Conservation (phyloP, 345 rosid species). For the Viola odorata region DNA sequence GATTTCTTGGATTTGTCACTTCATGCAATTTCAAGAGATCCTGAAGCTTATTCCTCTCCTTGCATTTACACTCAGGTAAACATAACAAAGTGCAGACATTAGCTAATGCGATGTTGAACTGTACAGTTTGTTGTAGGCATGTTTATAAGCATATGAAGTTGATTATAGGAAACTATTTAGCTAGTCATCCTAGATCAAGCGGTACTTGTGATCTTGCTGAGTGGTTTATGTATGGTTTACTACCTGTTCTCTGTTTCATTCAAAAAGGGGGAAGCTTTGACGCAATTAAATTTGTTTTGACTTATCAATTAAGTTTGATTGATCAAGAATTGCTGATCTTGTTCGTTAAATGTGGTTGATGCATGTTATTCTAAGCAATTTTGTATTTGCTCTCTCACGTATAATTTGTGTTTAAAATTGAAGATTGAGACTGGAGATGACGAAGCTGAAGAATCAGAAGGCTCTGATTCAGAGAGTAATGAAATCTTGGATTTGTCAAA, state of each 20-base stretch:
- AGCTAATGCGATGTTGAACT: too few species aligned
- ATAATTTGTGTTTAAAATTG: not conserved
- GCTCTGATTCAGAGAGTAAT: constrained; percentile 51
- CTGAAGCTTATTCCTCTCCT: constrained; percentile 77
- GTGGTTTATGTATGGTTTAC: too few species aligned
- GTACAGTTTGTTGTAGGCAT: too few species aligned
- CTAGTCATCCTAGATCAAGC: too few species aligned
- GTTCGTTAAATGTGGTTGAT: not conserved
- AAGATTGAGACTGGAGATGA: constrained; percentile 76
- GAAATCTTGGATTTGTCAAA: constrained; percentile 55
- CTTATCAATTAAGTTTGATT: too few species aligned
- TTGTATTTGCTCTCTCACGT: not conserved
- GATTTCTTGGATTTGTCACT: constrained; percentile 80
- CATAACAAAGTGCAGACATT: not conserved
- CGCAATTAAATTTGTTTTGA: too few species aligned
- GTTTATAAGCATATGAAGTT: too few species aligned
- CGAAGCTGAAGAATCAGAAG: constrained; percentile 44
- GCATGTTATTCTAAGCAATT: constrained; percentile 2
- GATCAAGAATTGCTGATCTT: not conserved
- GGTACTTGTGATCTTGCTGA: too few species aligned
- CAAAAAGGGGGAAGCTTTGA: too few species aligned
- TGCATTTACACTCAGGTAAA: constrained; percentile 83
- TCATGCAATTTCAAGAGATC: constrained; percentile 90
- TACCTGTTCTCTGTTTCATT: too few species aligned
- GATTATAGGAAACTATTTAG: too few species aligned